Percentiles rank a stretch among this genome's conserved stretches.
These are phyloP conservation scores for Fusarium sacchari DNA, from an alignment of 2,329 filamentous ascomycete genomes.

Conservation along the genomic window DNA sequence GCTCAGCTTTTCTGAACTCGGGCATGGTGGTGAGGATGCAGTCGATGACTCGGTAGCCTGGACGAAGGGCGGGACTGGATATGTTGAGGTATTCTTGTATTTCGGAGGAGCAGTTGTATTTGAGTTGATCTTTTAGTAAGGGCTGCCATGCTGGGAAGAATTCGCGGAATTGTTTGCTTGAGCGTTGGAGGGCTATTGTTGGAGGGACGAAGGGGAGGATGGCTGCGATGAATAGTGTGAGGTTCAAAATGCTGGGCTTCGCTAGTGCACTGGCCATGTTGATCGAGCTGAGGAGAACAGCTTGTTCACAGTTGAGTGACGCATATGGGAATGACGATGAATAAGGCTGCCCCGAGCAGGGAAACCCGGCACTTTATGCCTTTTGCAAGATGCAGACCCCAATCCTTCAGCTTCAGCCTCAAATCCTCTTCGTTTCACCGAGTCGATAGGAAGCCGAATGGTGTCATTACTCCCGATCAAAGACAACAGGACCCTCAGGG, in stretches of 20 bases:
- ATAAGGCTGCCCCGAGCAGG: background rate
- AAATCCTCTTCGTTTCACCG: background rate
- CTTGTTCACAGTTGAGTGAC: background rate
- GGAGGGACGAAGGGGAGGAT: background rate
- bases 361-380: background rate
- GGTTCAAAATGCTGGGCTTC: background rate
- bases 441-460: fast-evolving
- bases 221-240: background rate
- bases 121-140: slow-evolving; percentile 3
- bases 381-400: background rate
- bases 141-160: slow-evolving; percentile 34
- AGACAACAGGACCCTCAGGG: fast-evolving
- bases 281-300: too few relatives aligned
- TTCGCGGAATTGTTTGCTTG: slow-evolving; percentile 15
- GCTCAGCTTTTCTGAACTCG: slow-evolving; percentile 40
- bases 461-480: background rate
- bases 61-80: background rate
- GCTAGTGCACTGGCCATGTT: background rate
- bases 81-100: slow-evolving; percentile 2
- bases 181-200: slow-evolving; percentile 5
- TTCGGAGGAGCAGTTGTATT: background rate
- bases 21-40: slow-evolving; percentile 33
- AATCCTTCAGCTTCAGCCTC: background rate
- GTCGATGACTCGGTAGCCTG: slow-evolving; percentile 21
- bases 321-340: background rate